Conservation (phyloP, 164 flowering plant genomes). For the Berberis vulgaris region DNA sequence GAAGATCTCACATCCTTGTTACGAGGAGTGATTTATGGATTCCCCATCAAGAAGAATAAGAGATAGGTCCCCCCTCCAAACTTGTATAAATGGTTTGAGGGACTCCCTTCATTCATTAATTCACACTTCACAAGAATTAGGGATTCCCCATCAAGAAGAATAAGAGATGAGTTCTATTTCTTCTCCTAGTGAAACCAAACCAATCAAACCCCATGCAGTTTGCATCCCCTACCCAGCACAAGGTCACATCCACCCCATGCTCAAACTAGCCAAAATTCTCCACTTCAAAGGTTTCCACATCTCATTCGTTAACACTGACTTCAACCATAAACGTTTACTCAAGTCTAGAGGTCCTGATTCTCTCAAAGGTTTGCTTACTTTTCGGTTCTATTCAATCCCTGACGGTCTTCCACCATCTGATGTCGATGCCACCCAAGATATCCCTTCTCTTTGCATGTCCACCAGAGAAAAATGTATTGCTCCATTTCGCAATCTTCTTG, state of each 20-base stretch:
- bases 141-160: too few relatives aligned
- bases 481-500: constrained; percentile 23
- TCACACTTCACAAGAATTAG: too few relatives aligned
- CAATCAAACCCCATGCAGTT: constrained; percentile 25
- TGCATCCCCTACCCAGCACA: constrained; percentile 35
- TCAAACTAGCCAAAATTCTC: constrained; percentile 32
- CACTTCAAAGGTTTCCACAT: constrained; percentile 30
- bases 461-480: constrained; percentile 15
- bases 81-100: too few relatives aligned
- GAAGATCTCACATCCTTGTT: too few relatives aligned
- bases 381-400: constrained; percentile 34
- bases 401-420: constrained; percentile 39
- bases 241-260: constrained; percentile 35
- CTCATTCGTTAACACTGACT: constrained; percentile 35
- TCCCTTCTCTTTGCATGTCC: constrained; percentile 26
- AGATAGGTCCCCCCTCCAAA: too few relatives aligned
- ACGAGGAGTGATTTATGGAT: too few relatives aligned
- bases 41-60: too few relatives aligned
- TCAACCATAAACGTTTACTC: constrained; percentile 29
- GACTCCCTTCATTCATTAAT: too few relatives aligned
- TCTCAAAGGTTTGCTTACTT: constrained; percentile 20
- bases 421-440: constrained; percentile 33
- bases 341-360: constrained; percentile 28
- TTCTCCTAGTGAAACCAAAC: too few relatives aligned
- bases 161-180: too few relatives aligned